A percentile compares a stretch with the other conserved stretches of the same genome.
phyloP scores from a whole-genome alignment of 2,329 filamentous ascomycete genomes.

The Colletotrichum australisinense region DNA sequence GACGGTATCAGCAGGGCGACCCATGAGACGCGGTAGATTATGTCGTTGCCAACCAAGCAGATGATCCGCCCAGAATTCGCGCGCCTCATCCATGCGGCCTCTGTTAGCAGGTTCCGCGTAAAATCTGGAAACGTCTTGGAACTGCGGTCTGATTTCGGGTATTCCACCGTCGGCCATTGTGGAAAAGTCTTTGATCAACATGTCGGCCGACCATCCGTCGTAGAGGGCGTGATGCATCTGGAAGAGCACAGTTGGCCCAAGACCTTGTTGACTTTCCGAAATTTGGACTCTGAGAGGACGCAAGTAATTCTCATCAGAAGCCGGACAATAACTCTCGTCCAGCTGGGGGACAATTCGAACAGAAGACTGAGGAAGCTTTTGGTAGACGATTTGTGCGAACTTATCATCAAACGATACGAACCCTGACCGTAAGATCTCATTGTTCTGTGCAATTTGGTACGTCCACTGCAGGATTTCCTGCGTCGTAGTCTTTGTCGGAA shows the following conservation, averaged over 20 bases:
- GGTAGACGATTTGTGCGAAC: conserved; percentile 75
- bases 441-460: conserved; percentile 58
- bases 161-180: conserved; percentile 51
- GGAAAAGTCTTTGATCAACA: conserved; percentile 76
- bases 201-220: conserved; percentile 92
- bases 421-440: conserved; percentile 79
- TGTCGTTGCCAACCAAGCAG: conserved; percentile 67
- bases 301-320: conserved; percentile 52
- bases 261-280: conserved; percentile 28
- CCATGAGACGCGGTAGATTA: conserved; percentile 61
- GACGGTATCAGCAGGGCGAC: conserved; percentile 39
- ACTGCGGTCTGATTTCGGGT: conserved; percentile 63
- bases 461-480: conserved; percentile 62
- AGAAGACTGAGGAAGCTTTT: conserved; percentile 53
- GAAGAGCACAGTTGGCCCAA: conserved; percentile 53
- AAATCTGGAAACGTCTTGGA: conserved; percentile 67
- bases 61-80: conserved; percentile 77
- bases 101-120: conserved; percentile 47
- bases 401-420: conserved; percentile 69
- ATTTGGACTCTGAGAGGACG: conserved; percentile 74
- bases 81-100: conserved; percentile 52
- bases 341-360: conserved; percentile 54
- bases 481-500: conserved; percentile 50
- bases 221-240: conserved; percentile 87
- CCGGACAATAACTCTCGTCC: conserved; percentile 51